Evolutionary conservation across 768 basidiomycete genomes (phyloP).

Genomic region (Leccinum obscurum): DNA sequence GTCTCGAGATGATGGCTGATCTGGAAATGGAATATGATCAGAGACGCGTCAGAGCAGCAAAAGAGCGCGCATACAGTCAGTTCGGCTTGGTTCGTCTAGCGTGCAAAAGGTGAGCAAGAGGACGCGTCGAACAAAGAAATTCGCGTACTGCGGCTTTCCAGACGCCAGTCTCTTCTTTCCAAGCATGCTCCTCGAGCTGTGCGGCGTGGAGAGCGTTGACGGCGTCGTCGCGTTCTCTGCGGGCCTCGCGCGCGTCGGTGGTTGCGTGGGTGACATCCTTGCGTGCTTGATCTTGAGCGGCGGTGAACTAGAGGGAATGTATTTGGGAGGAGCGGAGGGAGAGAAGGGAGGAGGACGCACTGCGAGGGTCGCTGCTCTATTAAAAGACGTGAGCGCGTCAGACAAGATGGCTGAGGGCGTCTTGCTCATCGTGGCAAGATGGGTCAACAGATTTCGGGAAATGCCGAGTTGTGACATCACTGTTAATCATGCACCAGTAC

Average conservation of each 20-base stretch:
- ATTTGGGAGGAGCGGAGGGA: not conserved
- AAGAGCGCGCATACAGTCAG: conserved; percentile 43
- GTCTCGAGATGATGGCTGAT: conserved; percentile 60
- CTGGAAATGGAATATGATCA: conserved; percentile 34
- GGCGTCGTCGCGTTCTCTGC: conserved; percentile 50
- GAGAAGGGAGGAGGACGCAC: conserved; percentile 28
- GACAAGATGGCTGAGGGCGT: conserved; percentile 38
- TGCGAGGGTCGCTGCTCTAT: conserved; percentile 40
- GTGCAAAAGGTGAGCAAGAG: conserved; percentile 6
- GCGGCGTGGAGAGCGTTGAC: conserved; percentile 45
- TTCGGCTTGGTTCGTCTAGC: conserved; percentile 56
- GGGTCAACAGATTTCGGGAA: conserved; percentile 24
- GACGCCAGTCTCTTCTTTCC: conserved; percentile 43
- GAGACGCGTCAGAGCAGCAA: not conserved
- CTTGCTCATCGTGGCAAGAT: conserved; percentile 28
- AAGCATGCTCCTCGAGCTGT: conserved; percentile 47
- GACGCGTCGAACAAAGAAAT: conserved; percentile 11
- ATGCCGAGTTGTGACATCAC: conserved; percentile 14
- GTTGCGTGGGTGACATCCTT: conserved; percentile 50
- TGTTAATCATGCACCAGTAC: not conserved
- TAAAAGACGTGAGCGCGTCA: conserved; percentile 43
- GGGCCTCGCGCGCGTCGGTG: conserved; percentile 47
- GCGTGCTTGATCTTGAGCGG: conserved; percentile 56
- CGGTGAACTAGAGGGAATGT: conserved; percentile 43
- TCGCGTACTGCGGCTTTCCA: conserved; percentile 52